Evolutionary conservation across 2,329 filamentous ascomycete genomes (phyloP), one percentile per base, ranked within the genome.

Genomic region (Stromatinia cepivora): DNA sequence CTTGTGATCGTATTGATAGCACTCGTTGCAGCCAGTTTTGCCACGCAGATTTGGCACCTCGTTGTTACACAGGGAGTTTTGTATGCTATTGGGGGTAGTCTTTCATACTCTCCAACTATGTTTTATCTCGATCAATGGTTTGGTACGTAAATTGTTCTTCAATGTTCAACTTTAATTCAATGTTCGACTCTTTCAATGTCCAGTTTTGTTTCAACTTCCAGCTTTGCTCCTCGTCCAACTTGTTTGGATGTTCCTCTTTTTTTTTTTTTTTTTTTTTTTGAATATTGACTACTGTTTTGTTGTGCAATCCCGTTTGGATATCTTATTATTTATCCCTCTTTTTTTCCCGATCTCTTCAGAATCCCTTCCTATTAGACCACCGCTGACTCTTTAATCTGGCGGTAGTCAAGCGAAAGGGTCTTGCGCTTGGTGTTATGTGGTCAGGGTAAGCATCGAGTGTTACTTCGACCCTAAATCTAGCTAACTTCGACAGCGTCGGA

Each of bases 351-450:
- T 17, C 8, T 1, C 9, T 20, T 39, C 4, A 28, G 15, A 20
- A 13, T 4, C n/a, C 2, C 6, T 39, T 4, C 13, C 8, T 39
- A 36, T 22, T 13, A 17, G n/a, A 10, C n/a, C 15, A 28, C 39
- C 15, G 11, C 56, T 59, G 9, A 64, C 9, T 64, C 3, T 13
- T 8, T 7, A 3, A 39, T 13, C 34, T 39, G 15, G n/a, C 52
- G 46, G 9, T 46, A 67, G 77, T 82, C 6, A 73, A 76, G 34
- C 79, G 79, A 52, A 83, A 83, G 39, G 83, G 83, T 0, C 74
- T 85, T 39, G 83, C 83, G 0, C 82, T 82, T 53, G 85, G 85
- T 0, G 80, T 86, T 28, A 81, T 86, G 76, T 85, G 80, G 79
- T 80, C 73, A 20, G 75, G 75, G 67, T 69, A 56, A 39, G 61